Evolutionary conservation across 805 yeast genomes (phyloP).

Genomic region (Zygotorulaspora danielsina): DNA sequence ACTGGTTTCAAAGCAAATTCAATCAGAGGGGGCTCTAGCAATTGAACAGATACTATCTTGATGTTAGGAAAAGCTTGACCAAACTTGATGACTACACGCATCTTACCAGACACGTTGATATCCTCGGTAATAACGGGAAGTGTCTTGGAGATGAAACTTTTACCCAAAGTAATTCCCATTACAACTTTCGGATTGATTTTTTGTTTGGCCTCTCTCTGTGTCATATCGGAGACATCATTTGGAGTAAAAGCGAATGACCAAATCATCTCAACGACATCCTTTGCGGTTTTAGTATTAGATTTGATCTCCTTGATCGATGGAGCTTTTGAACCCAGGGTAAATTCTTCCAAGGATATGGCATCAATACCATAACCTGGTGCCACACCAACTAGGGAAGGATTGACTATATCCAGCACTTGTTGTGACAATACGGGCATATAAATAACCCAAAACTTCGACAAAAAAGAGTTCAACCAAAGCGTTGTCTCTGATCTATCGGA

Average conservation of each 20-base stretch:
- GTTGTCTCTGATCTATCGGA: conserved; percentile 66
- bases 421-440: conserved; percentile 83
- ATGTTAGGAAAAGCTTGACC: conserved; percentile 74
- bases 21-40: conserved; percentile 73
- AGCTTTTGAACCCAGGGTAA: conserved; percentile 76
- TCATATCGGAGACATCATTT: conserved; percentile 78
- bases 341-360: conserved; percentile 65
- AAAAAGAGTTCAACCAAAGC: conserved; percentile 74
- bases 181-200: conserved; percentile 79
- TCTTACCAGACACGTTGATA: conserved; percentile 68
- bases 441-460: conserved; percentile 81
- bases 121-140: conserved; percentile 77
- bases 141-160: conserved; percentile 70
- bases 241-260: conserved; percentile 82
- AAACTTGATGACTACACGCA: conserved; percentile 59
- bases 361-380: conserved; percentile 85
- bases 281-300: conserved; percentile 66
- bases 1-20: conserved; percentile 80
- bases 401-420: conserved; percentile 66
- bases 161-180: conserved; percentile 75
- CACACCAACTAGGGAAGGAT: conserved; percentile 59
- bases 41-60: conserved; percentile 62
- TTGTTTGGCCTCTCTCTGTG: conserved; percentile 63
- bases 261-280: conserved; percentile 71
- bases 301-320: conserved; percentile 70